Evolutionary conservation across 345 rosid species (phyloP).

Genomic region (Linum usitatissimum): DNA sequence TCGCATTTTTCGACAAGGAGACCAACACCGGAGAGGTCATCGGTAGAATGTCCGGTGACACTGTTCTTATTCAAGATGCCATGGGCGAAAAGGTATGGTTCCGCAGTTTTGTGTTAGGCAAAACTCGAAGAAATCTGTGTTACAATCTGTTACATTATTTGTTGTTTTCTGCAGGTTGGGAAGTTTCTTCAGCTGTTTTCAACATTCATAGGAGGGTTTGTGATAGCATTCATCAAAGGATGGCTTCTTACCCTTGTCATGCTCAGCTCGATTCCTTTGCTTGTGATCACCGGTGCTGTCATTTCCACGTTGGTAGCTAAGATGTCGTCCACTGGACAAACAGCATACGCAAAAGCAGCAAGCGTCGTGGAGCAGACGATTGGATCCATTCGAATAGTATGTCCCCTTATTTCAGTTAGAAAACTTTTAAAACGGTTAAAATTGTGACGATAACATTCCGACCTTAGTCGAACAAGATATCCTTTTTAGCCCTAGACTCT

Average conservation of each 20-base stretch:
- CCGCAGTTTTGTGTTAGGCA: too few relatives aligned
- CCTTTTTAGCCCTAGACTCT: too few relatives aligned
- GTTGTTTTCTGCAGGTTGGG: conserved; percentile 18
- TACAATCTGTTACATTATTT: too few relatives aligned
- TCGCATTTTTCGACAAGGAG: too few relatives aligned
- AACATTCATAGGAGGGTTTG: conserved; percentile 7
- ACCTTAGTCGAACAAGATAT: too few relatives aligned
- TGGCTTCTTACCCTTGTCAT: conserved; percentile 8
- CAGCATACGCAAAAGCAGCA: conserved; percentile 3
- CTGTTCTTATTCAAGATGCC: too few relatives aligned
- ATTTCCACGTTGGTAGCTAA: neutral
- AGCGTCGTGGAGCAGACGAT: conserved; percentile 7
- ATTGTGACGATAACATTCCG: too few relatives aligned
- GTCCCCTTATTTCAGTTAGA: neutral
- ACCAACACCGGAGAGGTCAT: too few relatives aligned
- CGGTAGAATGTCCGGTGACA: too few relatives aligned
- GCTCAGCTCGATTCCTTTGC: conserved; percentile 1
- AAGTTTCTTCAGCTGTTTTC: conserved; percentile 14
- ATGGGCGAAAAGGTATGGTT: too few relatives aligned
- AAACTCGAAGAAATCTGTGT: too few relatives aligned
- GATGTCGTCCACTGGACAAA: conserved; percentile 1
- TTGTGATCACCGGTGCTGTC: neutral
- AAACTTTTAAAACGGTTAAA: too few relatives aligned
- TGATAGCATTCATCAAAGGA: conserved; percentile 5
- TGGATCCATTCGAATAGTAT: conserved; percentile 6